phyloP scores from a whole-genome alignment of 371 early-diverging fungal species.

The Mucor velutinosus region DNA sequence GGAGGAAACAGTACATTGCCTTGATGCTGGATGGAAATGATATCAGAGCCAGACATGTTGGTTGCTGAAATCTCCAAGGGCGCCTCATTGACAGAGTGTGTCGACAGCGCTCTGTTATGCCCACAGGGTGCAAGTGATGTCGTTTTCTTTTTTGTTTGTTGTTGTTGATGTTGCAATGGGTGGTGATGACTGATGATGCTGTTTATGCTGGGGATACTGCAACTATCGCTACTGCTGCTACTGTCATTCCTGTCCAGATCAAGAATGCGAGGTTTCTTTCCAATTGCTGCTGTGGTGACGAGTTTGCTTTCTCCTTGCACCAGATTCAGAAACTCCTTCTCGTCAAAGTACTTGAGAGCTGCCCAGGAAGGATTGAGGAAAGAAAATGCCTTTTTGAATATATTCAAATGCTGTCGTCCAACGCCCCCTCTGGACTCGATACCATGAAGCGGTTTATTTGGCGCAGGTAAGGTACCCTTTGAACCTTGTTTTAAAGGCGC shows the following conservation, averaged over 20 bases:
- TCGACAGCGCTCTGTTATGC: not conserved
- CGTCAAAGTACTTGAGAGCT: slow-evolving; percentile 40
- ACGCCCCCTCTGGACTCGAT: slow-evolving; percentile 30
- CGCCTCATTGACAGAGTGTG: not conserved
- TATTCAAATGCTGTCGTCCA: slow-evolving; percentile 25
- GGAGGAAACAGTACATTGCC: not conserved
- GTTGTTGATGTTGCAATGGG: not conserved
- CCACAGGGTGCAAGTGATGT: not conserved
- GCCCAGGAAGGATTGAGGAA: slow-evolving; percentile 41
- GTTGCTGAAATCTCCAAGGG: not conserved
- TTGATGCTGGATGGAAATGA: not conserved
- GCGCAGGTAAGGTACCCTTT: slow-evolving; percentile 38
- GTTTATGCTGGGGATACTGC: not conserved
- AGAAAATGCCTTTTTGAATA: slow-evolving; percentile 31
- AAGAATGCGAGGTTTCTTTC: slow-evolving; percentile 23
- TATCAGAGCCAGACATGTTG: slow-evolving; percentile 18
- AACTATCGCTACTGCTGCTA: not conserved
- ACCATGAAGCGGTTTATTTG: slow-evolving; percentile 33
- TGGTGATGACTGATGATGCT: not conserved
- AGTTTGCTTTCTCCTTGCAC: slow-evolving; percentile 32
- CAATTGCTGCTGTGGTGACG: slow-evolving; percentile 17
- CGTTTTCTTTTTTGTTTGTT: slow-evolving; percentile 1
- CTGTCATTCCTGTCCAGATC: not conserved
- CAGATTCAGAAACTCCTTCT: slow-evolving; percentile 32
- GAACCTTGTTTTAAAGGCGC: slow-evolving; percentile 34